Conservation (phyloP, 78 protist species). For the Dictyostelium firmibasis region DNA sequence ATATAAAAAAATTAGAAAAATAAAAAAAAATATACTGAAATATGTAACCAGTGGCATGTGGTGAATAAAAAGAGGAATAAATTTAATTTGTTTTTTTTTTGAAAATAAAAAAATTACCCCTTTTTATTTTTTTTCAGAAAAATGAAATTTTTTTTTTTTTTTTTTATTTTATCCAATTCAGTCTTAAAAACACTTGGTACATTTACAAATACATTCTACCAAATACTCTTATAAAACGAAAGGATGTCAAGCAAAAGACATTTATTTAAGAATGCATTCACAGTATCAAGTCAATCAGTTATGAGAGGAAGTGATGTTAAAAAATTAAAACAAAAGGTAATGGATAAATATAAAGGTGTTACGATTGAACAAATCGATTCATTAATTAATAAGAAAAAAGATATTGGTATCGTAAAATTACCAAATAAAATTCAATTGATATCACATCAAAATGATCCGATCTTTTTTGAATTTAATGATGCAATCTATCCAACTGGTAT, state of each 20-base stretch:
- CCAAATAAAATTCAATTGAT: not conserved
- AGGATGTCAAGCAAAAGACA: not conserved
- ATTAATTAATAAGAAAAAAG: conserved; percentile 20
- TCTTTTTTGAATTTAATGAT: conserved; percentile 39
- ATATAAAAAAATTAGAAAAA: too few relatives aligned
- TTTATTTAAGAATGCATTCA: conserved; percentile 41
- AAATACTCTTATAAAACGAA: too few relatives aligned
- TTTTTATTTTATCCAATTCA: too few relatives aligned
- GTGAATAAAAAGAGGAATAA: too few relatives aligned
- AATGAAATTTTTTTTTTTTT: too few relatives aligned
- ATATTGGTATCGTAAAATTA: conserved; percentile 37
- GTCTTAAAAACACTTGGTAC: too few relatives aligned
- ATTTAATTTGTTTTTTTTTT: too few relatives aligned
- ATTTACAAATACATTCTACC: too few relatives aligned
- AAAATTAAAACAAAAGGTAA: conserved; percentile 28
- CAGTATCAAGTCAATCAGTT: conserved; percentile 14
- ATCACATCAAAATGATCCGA: conserved; percentile 34
- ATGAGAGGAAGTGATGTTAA: conserved; percentile 41
- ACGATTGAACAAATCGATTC: conserved; percentile 6
- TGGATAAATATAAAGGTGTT: not conserved
- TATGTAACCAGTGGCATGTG: too few relatives aligned
- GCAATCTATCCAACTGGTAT: conserved; percentile 35
- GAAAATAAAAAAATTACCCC: too few relatives aligned
- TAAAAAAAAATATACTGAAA: too few relatives aligned
- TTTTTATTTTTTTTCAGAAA: too few relatives aligned